phyloP scores from a whole-genome alignment of 1,284 basidiomycete genomes.

The Schizophyllum amplum region DNA sequence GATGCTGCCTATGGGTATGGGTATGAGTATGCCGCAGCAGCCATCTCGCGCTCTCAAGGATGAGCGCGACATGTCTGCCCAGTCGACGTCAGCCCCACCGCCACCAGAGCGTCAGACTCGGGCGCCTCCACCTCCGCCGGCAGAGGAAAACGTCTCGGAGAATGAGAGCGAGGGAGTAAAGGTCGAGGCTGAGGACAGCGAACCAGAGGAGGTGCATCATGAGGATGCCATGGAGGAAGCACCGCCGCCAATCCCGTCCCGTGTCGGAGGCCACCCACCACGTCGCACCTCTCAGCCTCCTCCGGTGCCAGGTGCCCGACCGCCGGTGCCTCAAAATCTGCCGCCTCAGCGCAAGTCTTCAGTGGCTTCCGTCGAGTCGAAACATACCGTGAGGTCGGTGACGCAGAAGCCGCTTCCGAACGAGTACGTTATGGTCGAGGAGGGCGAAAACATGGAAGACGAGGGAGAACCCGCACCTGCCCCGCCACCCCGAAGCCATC shows the following conservation, averaged over 20 bases:
- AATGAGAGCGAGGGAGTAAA: slow-evolving; percentile 47
- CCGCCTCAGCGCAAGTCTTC: slow-evolving; percentile 26
- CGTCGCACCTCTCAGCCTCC: slow-evolving; percentile 23
- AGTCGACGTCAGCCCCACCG: slow-evolving; percentile 18
- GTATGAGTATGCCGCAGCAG: slow-evolving; percentile 24
- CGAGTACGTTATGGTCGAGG: slow-evolving; percentile 57
- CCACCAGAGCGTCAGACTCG: slow-evolving; percentile 24
- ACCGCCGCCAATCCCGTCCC: slow-evolving; percentile 34
- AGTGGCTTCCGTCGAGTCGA: slow-evolving; percentile 16
- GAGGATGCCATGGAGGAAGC: slow-evolving; percentile 41
- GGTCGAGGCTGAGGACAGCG: slow-evolving; percentile 60
- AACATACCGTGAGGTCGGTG: background rate
- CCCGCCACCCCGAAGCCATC: slow-evolving; percentile 12
- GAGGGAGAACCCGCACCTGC: slow-evolving; percentile 19
- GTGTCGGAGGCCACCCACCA: slow-evolving; percentile 14
- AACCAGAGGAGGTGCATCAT: slow-evolving; percentile 54
- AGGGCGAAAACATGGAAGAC: slow-evolving; percentile 26
- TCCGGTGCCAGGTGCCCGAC: slow-evolving; percentile 22
- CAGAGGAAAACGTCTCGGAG: slow-evolving; percentile 35
- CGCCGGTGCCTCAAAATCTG: slow-evolving; percentile 32
- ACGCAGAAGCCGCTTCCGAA: slow-evolving; percentile 12
- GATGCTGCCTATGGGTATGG: slow-evolving; percentile 46
- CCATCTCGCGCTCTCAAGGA: slow-evolving; percentile 23
- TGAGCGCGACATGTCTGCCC: slow-evolving; percentile 15
- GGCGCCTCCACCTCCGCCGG: slow-evolving; percentile 24